phyloP scores from a whole-genome alignment of 352 stramenopile species.

The Phytophthora sansomeana region DNA sequence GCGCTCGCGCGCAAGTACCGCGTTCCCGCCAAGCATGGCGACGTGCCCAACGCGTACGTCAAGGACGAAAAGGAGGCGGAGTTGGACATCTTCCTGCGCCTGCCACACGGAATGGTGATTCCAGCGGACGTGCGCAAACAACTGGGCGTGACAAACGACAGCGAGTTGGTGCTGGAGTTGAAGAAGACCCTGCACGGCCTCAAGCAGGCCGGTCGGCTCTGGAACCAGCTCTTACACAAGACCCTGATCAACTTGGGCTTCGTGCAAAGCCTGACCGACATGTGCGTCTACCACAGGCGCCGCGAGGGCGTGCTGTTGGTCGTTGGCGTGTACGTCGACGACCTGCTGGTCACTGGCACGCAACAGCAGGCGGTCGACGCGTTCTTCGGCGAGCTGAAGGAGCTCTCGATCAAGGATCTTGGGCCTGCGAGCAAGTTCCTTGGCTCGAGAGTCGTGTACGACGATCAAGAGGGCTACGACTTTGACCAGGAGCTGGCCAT shows the following conservation, averaged over 20 bases:
- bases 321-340: slow-evolving; percentile 40
- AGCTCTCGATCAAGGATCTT: slow-evolving; percentile 40
- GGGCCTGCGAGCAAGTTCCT: slow-evolving; percentile 34
- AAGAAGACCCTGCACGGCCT: slow-evolving; percentile 40
- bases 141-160: background rate
- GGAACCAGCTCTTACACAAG: slow-evolving; percentile 29
- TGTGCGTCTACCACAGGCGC: slow-evolving; percentile 34
- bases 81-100: slow-evolving; percentile 27
- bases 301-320: background rate
- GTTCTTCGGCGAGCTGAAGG: slow-evolving; percentile 18
- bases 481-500: slow-evolving; percentile 37
- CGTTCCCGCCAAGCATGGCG: slow-evolving; percentile 26
- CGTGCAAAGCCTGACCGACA: slow-evolving; percentile 24
- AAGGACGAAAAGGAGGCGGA: slow-evolving; percentile 26
- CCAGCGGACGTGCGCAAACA: background rate
- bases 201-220: slow-evolving; percentile 40
- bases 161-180: slow-evolving; percentile 24
- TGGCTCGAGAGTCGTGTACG: slow-evolving; percentile 32
- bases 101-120: slow-evolving; percentile 32
- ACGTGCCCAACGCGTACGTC: slow-evolving; percentile 44
- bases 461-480: slow-evolving; percentile 2
- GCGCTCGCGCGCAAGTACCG: slow-evolving; percentile 3
- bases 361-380: slow-evolving; percentile 3
- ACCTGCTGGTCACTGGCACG: slow-evolving; percentile 32
- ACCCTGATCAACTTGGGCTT: slow-evolving; percentile 24